Base-by-base conservation (phyloP, 352 stramenopile species). In the Phytopythium delawarense region DNA sequence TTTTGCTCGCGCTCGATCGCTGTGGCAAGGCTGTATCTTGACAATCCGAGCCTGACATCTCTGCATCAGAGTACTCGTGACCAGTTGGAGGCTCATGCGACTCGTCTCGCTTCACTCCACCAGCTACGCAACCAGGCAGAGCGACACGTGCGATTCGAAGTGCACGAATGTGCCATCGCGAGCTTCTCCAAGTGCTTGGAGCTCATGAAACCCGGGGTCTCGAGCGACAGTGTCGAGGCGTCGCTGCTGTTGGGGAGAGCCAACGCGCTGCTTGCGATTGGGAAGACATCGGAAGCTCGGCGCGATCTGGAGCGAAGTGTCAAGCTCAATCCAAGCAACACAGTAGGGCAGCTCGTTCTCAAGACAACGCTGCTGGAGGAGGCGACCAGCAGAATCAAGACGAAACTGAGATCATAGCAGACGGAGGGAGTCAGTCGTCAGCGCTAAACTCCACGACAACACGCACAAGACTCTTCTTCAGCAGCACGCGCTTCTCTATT, bases 161-260 rank as follows among this genome's bases (percentile, higher is more conserved):
- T 69, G 11, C 57, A 61, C n/a, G 44, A 62, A 1, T 54, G 66
- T 20, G 73, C 73, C 21, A 42, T 25, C 37, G n/a, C 15, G 13
- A 53, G 45, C n/a, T 78, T 72, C 55, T 45, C 53, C 1, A 45
- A 64, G 2, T 76, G 73, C 23, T 55, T 81, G 37, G 44, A 50
- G 5, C 25, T 76, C 44, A 21, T 32, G 39, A 23, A 42, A 11
- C 2, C 44, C 44, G 44, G 44, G 3, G 7, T 11, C 13, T 30
- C n/a, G 34, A 56, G 65, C 30, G 42, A 60, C 23, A 70, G 65
- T 21, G 62, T 65, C 15, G 52, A 37, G 35, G 63, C 70, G 3
- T 51, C 44, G 25, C 32, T 81, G 30, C 51, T 81, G 18, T 61
- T 76, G 7, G 57, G 57, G 0, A 63, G 61, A 13, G 62, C 62